These are phyloP conservation scores for Salix suchowensis DNA, from an alignment of 345 rosid species.

Conservation along the genomic window DNA sequence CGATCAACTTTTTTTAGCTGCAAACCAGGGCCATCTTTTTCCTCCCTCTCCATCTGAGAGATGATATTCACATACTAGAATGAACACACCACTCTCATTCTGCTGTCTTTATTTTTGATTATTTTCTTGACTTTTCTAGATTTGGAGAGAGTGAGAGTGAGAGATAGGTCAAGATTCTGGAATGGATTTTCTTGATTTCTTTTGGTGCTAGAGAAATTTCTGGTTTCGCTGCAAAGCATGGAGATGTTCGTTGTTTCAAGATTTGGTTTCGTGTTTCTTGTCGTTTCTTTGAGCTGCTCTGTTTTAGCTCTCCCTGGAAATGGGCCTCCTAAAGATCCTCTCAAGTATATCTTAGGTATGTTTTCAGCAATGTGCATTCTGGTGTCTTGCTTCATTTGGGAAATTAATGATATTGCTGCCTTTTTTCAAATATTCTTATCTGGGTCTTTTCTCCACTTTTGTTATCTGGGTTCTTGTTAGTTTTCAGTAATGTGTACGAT, in stretches of 20 bases:
- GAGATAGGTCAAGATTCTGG: neutral
- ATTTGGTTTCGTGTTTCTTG: slow-evolving; percentile 15
- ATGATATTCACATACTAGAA: neutral
- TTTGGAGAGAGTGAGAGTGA: slow-evolving; percentile 7
- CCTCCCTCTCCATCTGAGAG: neutral
- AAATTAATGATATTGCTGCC: neutral
- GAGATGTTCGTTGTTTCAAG: slow-evolving; percentile 20
- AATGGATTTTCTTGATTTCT: slow-evolving; percentile 17
- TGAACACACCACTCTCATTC: neutral
- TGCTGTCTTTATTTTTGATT: neutral
- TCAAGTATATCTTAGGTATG: slow-evolving; percentile 62
- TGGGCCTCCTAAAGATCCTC: slow-evolving; percentile 32
- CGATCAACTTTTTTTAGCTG: neutral
- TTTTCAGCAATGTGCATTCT: neutral
- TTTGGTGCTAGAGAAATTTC: neutral
- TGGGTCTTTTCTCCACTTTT: slow-evolving; percentile 1
- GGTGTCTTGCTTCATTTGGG: neutral
- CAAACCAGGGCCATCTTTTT: neutral
- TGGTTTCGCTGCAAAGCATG: neutral
- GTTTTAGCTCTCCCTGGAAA: slow-evolving; percentile 24
- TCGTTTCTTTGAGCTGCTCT: slow-evolving; percentile 25
- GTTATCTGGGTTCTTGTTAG: slow-evolving; percentile 11
- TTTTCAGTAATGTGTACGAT: neutral
- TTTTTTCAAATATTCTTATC: neutral
- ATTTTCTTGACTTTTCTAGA: slow-evolving; percentile 2